A percentile compares a stretch with the other conserved stretches of the same genome.
These are phyloP conservation scores for Pulveroboletus sp. DNA, from an alignment of 768 basidiomycete genomes.

Conservation along the genomic window DNA sequence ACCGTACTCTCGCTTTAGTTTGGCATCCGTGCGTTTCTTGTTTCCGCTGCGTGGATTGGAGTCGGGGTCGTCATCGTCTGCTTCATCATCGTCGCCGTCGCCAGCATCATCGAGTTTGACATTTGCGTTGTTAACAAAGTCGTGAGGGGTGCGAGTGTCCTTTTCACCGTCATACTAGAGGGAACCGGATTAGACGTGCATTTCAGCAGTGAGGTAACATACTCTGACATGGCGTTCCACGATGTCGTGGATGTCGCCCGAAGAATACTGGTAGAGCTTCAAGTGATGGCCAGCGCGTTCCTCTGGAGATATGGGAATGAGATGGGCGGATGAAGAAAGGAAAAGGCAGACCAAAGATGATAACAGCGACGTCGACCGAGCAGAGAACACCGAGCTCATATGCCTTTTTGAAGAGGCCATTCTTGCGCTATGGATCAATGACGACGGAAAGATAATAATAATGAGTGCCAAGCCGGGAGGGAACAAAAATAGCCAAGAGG, in stretches of 20 bases:
- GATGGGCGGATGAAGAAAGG: not conserved
- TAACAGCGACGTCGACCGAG: slow-evolving; percentile 83
- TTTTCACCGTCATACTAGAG: slow-evolving; percentile 49
- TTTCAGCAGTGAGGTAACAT: slow-evolving; percentile 1
- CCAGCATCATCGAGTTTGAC: slow-evolving; percentile 35
- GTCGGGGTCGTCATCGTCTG: slow-evolving; percentile 31
- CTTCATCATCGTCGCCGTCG: slow-evolving; percentile 39
- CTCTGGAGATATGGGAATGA: slow-evolving; percentile 41
- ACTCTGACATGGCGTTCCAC: slow-evolving; percentile 64
- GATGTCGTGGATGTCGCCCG: slow-evolving; percentile 63
- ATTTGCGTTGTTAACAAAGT: slow-evolving; percentile 40
- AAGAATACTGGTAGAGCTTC: slow-evolving; percentile 82
- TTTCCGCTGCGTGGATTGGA: slow-evolving; percentile 14
- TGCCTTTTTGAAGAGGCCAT: slow-evolving; percentile 87
- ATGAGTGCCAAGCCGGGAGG: slow-evolving; percentile 37
- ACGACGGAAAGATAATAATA: slow-evolving; percentile 22
- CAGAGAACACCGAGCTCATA: slow-evolving; percentile 89
- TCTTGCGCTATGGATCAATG: slow-evolving; percentile 61
- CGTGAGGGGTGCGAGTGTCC: slow-evolving; percentile 46
- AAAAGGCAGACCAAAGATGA: slow-evolving; percentile 67
- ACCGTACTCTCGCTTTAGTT: slow-evolving; percentile 29
- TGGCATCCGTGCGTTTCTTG: slow-evolving; percentile 26
- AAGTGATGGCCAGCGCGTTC: slow-evolving; percentile 74
- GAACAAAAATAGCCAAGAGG: slow-evolving; percentile 62
- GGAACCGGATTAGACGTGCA: slow-evolving; percentile 8